These are phyloP conservation scores for Funneliformis caledonium DNA, from an alignment of 371 early-diverging fungal genomes.

Conservation along the genomic window DNA sequence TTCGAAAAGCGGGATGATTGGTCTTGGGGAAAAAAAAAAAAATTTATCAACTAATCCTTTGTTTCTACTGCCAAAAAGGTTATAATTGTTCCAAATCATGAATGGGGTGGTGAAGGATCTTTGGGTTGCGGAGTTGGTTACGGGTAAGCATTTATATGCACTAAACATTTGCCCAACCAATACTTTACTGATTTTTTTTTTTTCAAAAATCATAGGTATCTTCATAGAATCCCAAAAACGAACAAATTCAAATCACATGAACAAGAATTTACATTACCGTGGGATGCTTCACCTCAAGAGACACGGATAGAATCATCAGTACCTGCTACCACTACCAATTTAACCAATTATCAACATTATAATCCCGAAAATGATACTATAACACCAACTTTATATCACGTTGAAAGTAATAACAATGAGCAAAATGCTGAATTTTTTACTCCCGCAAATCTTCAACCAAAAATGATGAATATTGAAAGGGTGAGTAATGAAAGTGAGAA, in stretches of 20 bases:
- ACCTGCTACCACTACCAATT: background rate
- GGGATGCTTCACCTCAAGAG: background rate
- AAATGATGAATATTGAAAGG: background rate
- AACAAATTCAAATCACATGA: conserved; percentile 24
- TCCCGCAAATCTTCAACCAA: background rate
- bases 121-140: conserved; percentile 75
- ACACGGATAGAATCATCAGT: background rate
- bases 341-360: background rate
- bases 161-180: background rate
- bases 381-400: background rate
- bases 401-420: background rate
- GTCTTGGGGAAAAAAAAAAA: background rate
- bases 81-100: conserved; percentile 69
- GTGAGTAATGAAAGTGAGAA: background rate
- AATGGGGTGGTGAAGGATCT: conserved; percentile 74
- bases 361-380: background rate
- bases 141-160: conserved; percentile 43
- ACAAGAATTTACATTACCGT: conserved; percentile 15
- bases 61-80: conserved; percentile 45
- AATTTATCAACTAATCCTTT: background rate
- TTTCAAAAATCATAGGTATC: conserved; percentile 15
- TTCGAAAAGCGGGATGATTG: too few relatives aligned
- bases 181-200: background rate
- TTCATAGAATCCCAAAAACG: conserved; percentile 41
- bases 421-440: background rate